Base-by-base conservation (phyloP, 495 filamentous ascomycete genomes). In the Aspergillus carlsbadensis region DNA sequence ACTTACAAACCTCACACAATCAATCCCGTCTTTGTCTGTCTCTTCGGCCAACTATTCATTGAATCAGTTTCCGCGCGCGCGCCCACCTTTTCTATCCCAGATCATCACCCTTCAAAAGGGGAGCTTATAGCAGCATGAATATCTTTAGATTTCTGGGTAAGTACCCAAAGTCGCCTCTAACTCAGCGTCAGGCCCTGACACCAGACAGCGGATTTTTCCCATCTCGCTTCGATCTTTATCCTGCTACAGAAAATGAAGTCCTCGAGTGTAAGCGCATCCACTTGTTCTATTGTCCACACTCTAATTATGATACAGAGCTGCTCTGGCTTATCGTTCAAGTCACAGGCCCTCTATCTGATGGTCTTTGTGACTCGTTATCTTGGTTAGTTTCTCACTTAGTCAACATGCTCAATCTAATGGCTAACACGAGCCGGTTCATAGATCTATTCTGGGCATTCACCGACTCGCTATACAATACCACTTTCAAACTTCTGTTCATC, bases 401-500 rank as follows among this genome's bases (percentile, higher is more conserved):
- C 44, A 18, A 11, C 17, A 17, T 33, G 14, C 18, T 17, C 46
- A 42, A 46, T 39, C 24, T 18, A 20, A 26, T 20, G 15, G 20
- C 36, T 56, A 48, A 52, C 10, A 18, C 33, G 31, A 33, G 11
- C 43, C 50, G 56, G 33, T 35, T 34, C 20, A 56, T 54, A 92
- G 90, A 98, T 70, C 81, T 98, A 45, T 91, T 96, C 69, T 92
- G 84, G 84, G 96, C 91, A 52, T 86, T 88, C 64, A 83, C 83
- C 57, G 74, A 83, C 52, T 91, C 87, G 65, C 67, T 86, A 59
- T 98, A 96, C 80, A 96, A 96, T 77, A 86, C 92, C 48, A 79
- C 88, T 61, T 96, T 97, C 81, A 98, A 98, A 75, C 83, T 98
- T 65, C 82, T 96, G 67, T 98, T 98, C 81, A 89, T 98, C 70